A percentile compares a stretch with the other conserved stretches of the same genome.
These are phyloP conservation scores for Plasmodium coatneyi DNA, from an alignment of 169 alveolate species.

Conservation along the genomic window DNA sequence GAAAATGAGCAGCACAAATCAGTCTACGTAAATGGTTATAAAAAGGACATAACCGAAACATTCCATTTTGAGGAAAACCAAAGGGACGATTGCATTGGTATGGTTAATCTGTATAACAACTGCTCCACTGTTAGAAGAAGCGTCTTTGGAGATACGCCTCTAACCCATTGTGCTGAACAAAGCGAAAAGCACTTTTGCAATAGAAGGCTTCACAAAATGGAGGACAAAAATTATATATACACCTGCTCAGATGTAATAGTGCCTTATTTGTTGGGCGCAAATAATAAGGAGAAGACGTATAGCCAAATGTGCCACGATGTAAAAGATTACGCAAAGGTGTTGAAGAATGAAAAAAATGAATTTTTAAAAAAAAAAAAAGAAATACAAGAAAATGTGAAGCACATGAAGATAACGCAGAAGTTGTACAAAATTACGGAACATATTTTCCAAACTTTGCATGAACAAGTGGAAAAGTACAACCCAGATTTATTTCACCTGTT, in stretches of 20 bases:
- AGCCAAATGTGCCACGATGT: conserved; percentile 19
- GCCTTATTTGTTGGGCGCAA: conserved; percentile 53
- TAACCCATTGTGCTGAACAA: conserved; percentile 4
- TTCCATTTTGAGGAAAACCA: conserved; percentile 30
- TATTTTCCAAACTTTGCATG: conserved; percentile 14
- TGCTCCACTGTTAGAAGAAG: conserved; percentile 41
- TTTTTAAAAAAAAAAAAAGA: conserved; percentile 19
- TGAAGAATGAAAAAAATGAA: conserved; percentile 27
- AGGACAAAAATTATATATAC: conserved; percentile 26
- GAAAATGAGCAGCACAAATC: conserved; percentile 4
- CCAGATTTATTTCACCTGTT: conserved; percentile 13
- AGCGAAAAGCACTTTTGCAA: conserved; percentile 20
- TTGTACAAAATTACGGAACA: conserved; percentile 40
- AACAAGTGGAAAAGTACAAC: conserved; percentile 4
- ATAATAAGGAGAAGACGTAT: background rate
- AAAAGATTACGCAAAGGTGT: conserved; percentile 1
- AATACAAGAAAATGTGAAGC: conserved; percentile 20
- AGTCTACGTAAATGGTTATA: conserved; percentile 22
- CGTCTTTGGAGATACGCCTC: background rate
- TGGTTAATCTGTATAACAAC: conserved; percentile 45
- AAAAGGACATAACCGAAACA: conserved; percentile 12
- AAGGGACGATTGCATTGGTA: conserved; percentile 13
- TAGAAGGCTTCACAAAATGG: conserved; percentile 4
- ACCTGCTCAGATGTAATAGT: conserved; percentile 56
- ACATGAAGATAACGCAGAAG: conserved; percentile 1